These are phyloP conservation scores for Cordyceps cicadae DNA, from an alignment of 2,329 filamentous ascomycete species.

Conservation along the genomic window DNA sequence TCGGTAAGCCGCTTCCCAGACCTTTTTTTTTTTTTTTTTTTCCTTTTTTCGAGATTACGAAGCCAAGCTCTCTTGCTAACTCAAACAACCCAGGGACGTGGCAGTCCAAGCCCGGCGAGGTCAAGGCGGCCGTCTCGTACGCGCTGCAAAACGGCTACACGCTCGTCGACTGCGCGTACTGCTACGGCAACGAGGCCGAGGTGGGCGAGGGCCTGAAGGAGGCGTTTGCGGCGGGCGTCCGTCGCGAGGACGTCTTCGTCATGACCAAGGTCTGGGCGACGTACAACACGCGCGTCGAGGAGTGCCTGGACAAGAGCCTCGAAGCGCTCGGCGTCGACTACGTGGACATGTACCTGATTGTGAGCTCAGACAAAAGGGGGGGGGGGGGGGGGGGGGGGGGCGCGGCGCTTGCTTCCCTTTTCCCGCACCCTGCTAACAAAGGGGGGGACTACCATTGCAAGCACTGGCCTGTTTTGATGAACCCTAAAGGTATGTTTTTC, in stretches of 20 bases:
- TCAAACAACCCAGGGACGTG: constrained; percentile 45
- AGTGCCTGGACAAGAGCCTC: constrained; percentile 64
- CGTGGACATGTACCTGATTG: constrained; percentile 69
- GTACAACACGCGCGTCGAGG: constrained; percentile 61
- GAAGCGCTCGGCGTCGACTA: constrained; percentile 69
- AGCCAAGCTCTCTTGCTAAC: not conserved
- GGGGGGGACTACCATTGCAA: constrained; percentile 16
- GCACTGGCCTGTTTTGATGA: constrained; percentile 79
- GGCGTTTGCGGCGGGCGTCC: constrained; percentile 61
- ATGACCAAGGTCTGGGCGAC: constrained; percentile 82
- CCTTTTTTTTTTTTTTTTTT: not conserved
- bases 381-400: too few relatives aligned
- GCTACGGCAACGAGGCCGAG: constrained; percentile 75
- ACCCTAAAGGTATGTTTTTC: constrained; percentile 53
- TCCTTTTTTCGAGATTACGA: too few relatives aligned
- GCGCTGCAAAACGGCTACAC: constrained; percentile 51
- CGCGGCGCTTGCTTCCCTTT: not conserved
- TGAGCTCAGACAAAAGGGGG: constrained; percentile 18
- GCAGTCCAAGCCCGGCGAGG: constrained; percentile 53
- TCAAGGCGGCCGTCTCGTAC: constrained; percentile 48
- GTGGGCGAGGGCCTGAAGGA: constrained; percentile 71
- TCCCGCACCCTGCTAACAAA: not conserved
- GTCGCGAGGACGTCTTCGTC: constrained; percentile 73
- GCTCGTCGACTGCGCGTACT: constrained; percentile 65
- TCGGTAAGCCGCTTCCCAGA: constrained; percentile 37